Evolutionary conservation across 2,329 filamentous ascomycete species (phyloP).

Genomic region (Cordyceps javanica): DNA sequence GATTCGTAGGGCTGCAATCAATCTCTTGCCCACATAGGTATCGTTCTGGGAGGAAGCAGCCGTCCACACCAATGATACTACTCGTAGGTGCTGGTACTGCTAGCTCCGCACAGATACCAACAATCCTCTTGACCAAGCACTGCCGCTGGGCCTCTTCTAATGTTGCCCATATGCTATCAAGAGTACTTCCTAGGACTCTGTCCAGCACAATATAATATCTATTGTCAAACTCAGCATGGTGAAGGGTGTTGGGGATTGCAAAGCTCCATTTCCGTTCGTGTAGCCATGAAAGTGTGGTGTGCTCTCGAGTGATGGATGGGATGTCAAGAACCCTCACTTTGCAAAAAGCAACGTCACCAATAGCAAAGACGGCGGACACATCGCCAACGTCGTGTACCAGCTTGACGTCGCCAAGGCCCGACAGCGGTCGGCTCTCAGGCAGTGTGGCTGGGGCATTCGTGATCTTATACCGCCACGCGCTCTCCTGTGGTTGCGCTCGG

Average conservation of each 20-base stretch:
- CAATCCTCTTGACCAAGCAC: slow-evolving; percentile 18
- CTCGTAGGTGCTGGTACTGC: slow-evolving; percentile 1
- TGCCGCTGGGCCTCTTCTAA: slow-evolving; percentile 18
- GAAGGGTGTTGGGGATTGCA: slow-evolving; percentile 14
- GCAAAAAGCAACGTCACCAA: slow-evolving; percentile 17
- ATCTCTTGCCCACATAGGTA: slow-evolving; percentile 5
- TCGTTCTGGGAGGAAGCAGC: slow-evolving; percentile 11
- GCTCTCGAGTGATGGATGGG: slow-evolving; percentile 14
- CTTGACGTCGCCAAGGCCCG: background rate
- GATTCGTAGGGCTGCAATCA: background rate
- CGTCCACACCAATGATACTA: slow-evolving; percentile 16
- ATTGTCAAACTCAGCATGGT: slow-evolving; percentile 18
- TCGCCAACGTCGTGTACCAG: slow-evolving; percentile 11
- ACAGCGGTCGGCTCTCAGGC: background rate
- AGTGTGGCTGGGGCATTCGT: too few species aligned
- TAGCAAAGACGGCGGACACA: slow-evolving; percentile 15
- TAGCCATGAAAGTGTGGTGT: slow-evolving; percentile 15
- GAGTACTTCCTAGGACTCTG: slow-evolving; percentile 21
- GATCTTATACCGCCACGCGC: too few species aligned
- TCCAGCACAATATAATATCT: slow-evolving; percentile 22
- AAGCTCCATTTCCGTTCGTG: slow-evolving; percentile 15
- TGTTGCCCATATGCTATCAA: slow-evolving; percentile 19
- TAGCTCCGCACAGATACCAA: slow-evolving; percentile 14
- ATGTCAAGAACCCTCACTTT: slow-evolving; percentile 14
- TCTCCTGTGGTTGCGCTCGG: too few species aligned